These are phyloP conservation scores for Penicillium arizonense DNA, from an alignment of 495 filamentous ascomycete genomes.

Conservation along the genomic window DNA sequence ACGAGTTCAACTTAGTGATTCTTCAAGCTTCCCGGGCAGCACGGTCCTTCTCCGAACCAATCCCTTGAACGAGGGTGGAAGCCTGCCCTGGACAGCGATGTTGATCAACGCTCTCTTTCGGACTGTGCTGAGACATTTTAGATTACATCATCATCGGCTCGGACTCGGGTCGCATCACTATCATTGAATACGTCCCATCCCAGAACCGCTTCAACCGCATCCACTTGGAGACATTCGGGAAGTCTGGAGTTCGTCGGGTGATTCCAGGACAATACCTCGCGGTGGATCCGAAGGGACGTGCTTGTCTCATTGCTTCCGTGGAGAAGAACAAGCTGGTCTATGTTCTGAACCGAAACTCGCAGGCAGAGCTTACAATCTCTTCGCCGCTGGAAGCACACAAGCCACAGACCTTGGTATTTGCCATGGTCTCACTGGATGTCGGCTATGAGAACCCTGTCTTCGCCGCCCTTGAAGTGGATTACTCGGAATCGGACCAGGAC, in stretches of 20 bases:
- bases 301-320: conserved; percentile 86
- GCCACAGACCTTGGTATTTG: conserved; percentile 87
- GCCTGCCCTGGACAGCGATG: conserved; percentile 45
- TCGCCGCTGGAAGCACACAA: conserved; percentile 97
- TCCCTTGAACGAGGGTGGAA: conserved; percentile 27
- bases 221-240: conserved; percentile 96
- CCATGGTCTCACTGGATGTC: conserved; percentile 82
- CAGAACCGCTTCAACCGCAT: conserved; percentile 86
- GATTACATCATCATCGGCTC: conserved; percentile 96
- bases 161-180: conserved; percentile 91
- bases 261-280: conserved; percentile 95
- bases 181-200: conserved; percentile 86
- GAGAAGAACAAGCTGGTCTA: conserved; percentile 99
- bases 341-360: conserved; percentile 91
- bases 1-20: conserved; percentile 88
- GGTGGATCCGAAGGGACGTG: conserved; percentile 90
- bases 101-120: conserved; percentile 33
- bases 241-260: conserved; percentile 91
- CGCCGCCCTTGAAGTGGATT: conserved; percentile 91
- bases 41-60: conserved; percentile 39
- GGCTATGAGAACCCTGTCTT: conserved; percentile 97
- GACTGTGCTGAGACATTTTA: conserved; percentile 63
- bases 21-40: conserved; percentile 67
- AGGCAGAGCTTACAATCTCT: conserved; percentile 93
- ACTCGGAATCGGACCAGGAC: conserved; percentile 88